phyloP scores from a whole-genome alignment of 1,284 basidiomycete species.

The Austropuccinia psidii region DNA sequence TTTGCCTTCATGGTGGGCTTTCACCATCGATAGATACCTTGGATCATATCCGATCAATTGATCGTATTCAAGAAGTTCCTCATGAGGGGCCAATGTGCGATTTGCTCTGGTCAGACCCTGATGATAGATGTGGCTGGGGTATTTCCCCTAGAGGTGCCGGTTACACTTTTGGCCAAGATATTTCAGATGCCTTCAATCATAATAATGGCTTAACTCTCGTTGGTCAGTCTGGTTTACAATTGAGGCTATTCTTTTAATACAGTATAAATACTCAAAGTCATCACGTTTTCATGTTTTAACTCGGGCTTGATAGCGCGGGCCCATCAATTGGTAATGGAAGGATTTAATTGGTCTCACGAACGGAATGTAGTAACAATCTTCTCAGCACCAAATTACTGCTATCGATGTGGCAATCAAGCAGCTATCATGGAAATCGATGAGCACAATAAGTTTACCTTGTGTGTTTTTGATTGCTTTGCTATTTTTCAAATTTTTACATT shows the following conservation, averaged over 20 bases:
- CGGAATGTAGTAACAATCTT: constrained; percentile 99
- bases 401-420: constrained; percentile 98
- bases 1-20: constrained; percentile 96
- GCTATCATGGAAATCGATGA: constrained; percentile 99
- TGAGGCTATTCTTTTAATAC: not conserved
- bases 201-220: constrained; percentile 98
- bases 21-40: constrained; percentile 99
- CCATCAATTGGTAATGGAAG: constrained; percentile 98
- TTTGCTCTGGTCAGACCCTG: constrained; percentile 96
- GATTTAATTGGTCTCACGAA: constrained; percentile 96
- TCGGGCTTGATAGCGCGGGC: constrained; percentile 59
- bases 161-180: constrained; percentile 99
- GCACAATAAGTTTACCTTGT: constrained; percentile 60
- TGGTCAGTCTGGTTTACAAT: constrained; percentile 46
- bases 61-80: constrained; percentile 96
- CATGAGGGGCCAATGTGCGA: constrained; percentile 99
- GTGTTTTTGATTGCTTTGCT: constrained; percentile 25
- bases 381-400: constrained; percentile 98
- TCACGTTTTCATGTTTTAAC: not conserved
- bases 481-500: not conserved
- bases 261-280: not conserved
- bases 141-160: constrained; percentile 98
- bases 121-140: constrained; percentile 98
- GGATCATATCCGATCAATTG: constrained; percentile 96
- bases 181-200: constrained; percentile 95